Evolutionary conservation across 148 eudicot species (phyloP).

Genomic region (Vaccinium macrocarpon): DNA sequence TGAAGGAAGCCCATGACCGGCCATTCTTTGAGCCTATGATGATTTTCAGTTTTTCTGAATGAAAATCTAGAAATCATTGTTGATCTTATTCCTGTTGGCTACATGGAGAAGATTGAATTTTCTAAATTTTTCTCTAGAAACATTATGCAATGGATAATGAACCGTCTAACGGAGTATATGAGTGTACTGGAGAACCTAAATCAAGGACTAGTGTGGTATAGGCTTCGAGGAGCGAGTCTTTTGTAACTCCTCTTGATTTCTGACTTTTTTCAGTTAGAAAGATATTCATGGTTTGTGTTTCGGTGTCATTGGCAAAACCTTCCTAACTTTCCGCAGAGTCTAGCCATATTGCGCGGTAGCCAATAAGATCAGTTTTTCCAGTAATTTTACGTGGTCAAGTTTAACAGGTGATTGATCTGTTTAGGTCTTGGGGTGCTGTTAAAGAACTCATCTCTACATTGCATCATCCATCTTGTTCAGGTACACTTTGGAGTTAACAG

Average conservation of each 20-base stretch:
- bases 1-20: neutral
- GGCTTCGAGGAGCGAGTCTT: neutral
- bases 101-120: neutral
- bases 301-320: neutral
- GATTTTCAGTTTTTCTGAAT: neutral
- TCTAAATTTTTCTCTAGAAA: neutral
- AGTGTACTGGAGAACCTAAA: neutral
- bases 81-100: neutral
- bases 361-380: neutral
- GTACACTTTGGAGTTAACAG: conserved; percentile 93
- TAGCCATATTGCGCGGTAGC: neutral
- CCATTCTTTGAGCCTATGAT: neutral
- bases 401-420: neutral
- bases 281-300: neutral
- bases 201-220: neutral
- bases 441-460: neutral
- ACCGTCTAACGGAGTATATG: neutral
- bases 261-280: neutral
- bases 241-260: neutral
- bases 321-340: neutral
- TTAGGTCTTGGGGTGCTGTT: neutral
- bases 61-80: neutral
- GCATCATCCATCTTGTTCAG: conserved; percentile 36
- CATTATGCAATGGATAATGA: neutral
- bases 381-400: neutral